These are phyloP conservation scores for Lactarius hengduanensis DNA, from an alignment of 768 basidiomycete species.

Conservation along the genomic window DNA sequence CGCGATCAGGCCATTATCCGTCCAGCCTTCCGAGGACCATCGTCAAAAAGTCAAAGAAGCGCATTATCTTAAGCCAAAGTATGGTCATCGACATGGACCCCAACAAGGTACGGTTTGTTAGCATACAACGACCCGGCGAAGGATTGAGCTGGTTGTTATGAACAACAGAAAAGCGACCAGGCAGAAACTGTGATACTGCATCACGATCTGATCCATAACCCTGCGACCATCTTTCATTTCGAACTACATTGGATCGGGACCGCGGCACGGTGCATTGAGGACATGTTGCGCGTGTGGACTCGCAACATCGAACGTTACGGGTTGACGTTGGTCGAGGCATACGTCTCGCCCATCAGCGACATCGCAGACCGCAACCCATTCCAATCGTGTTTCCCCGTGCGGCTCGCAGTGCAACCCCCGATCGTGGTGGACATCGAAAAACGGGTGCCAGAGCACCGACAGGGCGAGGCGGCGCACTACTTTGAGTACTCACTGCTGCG, in stretches of 20 bases:
- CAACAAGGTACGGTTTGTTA: constrained; percentile 49
- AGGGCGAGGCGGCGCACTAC: constrained; percentile 53
- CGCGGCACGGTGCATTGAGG: constrained; percentile 88
- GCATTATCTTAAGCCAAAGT: constrained; percentile 79
- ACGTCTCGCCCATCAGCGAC: constrained; percentile 88
- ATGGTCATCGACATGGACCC: constrained; percentile 88
- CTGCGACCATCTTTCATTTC: constrained; percentile 92
- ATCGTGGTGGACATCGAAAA: constrained; percentile 62
- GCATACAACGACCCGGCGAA: too few species aligned
- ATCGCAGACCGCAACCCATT: constrained; percentile 85
- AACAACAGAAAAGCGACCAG: constrained; percentile 77
- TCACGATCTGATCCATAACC: constrained; percentile 94
- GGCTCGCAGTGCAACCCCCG: constrained; percentile 75
- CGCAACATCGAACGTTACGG: constrained; percentile 86
- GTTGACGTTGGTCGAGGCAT: constrained; percentile 88
- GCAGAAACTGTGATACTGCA: constrained; percentile 88
- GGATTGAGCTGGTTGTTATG: not conserved
- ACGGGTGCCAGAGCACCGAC: constrained; percentile 64
- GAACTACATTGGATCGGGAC: constrained; percentile 97
- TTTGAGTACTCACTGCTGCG: constrained; percentile 79
- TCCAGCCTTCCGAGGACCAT: constrained; percentile 39
- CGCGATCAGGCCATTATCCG: constrained; percentile 34
- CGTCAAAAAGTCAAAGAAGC: constrained; percentile 51
- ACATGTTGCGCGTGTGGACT: constrained; percentile 78
- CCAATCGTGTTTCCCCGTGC: constrained; percentile 85